These are phyloP conservation scores for Sporothrix euskadiensis DNA, from an alignment of 2,329 filamentous ascomycete genomes.

Conservation along the genomic window DNA sequence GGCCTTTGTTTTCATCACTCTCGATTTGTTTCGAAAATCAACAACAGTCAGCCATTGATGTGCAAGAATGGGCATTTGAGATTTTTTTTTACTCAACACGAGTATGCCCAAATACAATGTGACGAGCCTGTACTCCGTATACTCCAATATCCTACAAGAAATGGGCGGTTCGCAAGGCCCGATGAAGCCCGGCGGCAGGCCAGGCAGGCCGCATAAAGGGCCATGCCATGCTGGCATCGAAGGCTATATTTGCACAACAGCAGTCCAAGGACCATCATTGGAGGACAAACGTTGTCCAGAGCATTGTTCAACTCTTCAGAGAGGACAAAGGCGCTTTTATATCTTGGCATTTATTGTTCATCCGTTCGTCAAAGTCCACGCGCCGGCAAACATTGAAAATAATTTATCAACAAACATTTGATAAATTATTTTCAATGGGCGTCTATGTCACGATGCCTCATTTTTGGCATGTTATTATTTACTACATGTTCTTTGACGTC, in stretches of 20 bases:
- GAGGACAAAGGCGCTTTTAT: neutral
- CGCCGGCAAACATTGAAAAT: neutral
- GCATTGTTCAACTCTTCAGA: neutral
- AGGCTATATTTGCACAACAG: neutral
- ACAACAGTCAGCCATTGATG: neutral
- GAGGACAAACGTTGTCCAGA: neutral
- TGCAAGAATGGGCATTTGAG: neutral
- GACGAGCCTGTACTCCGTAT: neutral
- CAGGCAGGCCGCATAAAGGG: slow-evolving; percentile 10
- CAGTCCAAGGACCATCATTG: neutral
- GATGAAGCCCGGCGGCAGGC: slow-evolving; percentile 6
- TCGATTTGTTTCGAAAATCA: neutral
- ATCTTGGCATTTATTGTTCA: neutral
- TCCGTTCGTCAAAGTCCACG: neutral
- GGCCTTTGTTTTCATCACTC: neutral
- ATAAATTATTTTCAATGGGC: neutral
- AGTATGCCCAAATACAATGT: neutral
- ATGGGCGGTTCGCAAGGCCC: neutral
- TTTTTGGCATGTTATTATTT: neutral
- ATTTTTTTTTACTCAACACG: neutral
- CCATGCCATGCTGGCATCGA: neutral
- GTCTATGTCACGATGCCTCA: neutral
- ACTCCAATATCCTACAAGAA: neutral
- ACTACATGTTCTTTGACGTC: too few species aligned
- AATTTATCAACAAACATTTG: neutral